Evolutionary conservation across 2,329 filamentous ascomycete genomes (phyloP), one percentile per base, ranked within the genome.

Genomic region (Trichoderma lentiforme): DNA sequence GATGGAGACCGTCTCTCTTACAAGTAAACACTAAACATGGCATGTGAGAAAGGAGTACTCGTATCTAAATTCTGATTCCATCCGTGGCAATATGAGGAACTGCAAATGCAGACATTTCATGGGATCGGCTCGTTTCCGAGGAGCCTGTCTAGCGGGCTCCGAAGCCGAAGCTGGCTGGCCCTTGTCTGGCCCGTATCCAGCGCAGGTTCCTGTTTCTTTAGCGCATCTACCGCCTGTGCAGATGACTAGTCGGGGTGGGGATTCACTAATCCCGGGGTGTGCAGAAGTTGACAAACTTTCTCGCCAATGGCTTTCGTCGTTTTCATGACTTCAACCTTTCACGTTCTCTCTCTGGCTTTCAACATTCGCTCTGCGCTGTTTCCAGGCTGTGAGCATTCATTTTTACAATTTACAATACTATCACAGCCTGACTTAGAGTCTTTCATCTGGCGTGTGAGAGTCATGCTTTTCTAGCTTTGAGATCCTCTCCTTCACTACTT

Each of bases 161-260:
- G 57, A 70, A 70, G 66, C 66, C 57, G 57, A 70, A 70, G 66
- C 57, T 69, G 66, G 66, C 57, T 69, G 66, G 36, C 21, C 32
- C 56, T 61, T 69, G 28, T 12, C 26, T 24, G 26, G 26, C 26
- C 47, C 21, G 32, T 47, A 51, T 36, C 34, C 56, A 69, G 9
- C 26, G 26, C 57, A 43, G 36, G 66, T 53, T 70, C 30, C 39
- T 70, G 56, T 68, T 47, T 9, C n/a, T 69, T 36, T 61, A 69
- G 66, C 56, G 56, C 66, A 69, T 61, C 53, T 26, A 30, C 64
- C n/a, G 57, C 57, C 56, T 62, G 66, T 70, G 66, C 66, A 62
- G 66, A 70, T 70, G 66, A 70, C 66, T 70, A 53, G 39, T 51
- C 30, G 12, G 39, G 66, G 66, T 70, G 66, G 66, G 57, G 47